Percentiles rank a stretch among this genome's conserved stretches.
Conservation (phyloP, 176 grass and related monocot species). For the Puccinellia tenuiflora region DNA sequence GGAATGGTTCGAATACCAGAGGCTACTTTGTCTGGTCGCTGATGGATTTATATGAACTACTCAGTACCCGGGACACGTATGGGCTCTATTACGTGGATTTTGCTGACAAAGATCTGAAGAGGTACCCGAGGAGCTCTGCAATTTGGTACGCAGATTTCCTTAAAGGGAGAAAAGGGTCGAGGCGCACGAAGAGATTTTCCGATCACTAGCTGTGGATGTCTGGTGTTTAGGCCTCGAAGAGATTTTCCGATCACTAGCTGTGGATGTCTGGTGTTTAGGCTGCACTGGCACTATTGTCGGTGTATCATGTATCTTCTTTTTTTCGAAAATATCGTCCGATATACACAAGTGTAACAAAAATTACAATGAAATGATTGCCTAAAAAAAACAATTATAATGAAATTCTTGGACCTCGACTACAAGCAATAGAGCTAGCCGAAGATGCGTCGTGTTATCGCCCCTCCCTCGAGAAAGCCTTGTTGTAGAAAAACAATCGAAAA, state of each 20-base stretch:
- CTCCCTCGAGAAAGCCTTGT: too few species aligned
- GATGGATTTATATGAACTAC: slow-evolving; percentile 31
- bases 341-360: too few species aligned
- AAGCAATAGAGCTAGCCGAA: too few species aligned
- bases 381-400: too few species aligned
- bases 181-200: not conserved
- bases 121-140: slow-evolving; percentile 16
- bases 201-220: not conserved
- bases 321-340: too few species aligned
- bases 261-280: too few species aligned
- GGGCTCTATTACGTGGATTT: slow-evolving; percentile 39
- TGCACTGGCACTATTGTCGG: too few species aligned
- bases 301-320: too few species aligned
- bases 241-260: not conserved
- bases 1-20: slow-evolving; percentile 37
- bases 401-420: too few species aligned
- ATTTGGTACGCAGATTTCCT: slow-evolving; percentile 34
- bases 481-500: too few species aligned
- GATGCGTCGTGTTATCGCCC: too few species aligned
- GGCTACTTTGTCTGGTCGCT: slow-evolving; percentile 39
- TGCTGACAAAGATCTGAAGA: slow-evolving; percentile 23
- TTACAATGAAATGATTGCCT: too few species aligned
- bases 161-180: not conserved
- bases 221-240: not conserved
- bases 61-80: slow-evolving; percentile 1